A percentile compares a stretch with the other conserved stretches of the same genome.
These are phyloP conservation scores for Phytopythium vexans DNA, from an alignment of 352 stramenopile species.

Conservation along the genomic window DNA sequence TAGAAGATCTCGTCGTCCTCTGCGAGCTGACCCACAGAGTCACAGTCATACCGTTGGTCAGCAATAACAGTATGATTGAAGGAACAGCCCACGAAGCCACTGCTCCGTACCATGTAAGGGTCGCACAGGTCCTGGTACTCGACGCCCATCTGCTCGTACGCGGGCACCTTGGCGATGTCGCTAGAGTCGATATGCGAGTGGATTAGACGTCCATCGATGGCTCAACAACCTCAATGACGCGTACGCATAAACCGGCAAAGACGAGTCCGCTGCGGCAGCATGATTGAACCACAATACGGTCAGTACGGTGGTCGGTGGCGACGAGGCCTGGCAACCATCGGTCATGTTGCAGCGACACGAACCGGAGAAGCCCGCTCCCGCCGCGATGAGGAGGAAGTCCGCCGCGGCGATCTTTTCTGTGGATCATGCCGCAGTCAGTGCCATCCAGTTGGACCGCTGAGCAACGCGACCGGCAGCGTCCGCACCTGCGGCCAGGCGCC, in stretches of 20 bases:
- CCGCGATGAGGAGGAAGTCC: conserved; percentile 86
- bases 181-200: conserved; percentile 15
- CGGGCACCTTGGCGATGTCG: conserved; percentile 81
- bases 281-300: not conserved
- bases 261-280: conserved; percentile 58
- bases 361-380: conserved; percentile 88
- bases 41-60: not conserved
- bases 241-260: conserved; percentile 87
- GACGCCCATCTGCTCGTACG: conserved; percentile 73
- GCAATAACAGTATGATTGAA: not conserved
- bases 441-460: not conserved
- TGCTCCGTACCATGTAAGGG: conserved; percentile 56
- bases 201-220: not conserved
- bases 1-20: conserved; percentile 87
- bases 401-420: conserved; percentile 65
- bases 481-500: conserved; percentile 5
- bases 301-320: not conserved
- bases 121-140: conserved; percentile 91
- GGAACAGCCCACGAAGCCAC: not conserved
- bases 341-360: not conserved
- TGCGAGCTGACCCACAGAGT: conserved; percentile 30
- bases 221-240: not conserved
- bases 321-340: too few relatives aligned
- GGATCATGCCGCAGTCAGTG: not conserved
- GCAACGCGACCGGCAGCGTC: not conserved